phyloP scores from a whole-genome alignment of 768 basidiomycete species.

The Amyloporia xantha region DNA sequence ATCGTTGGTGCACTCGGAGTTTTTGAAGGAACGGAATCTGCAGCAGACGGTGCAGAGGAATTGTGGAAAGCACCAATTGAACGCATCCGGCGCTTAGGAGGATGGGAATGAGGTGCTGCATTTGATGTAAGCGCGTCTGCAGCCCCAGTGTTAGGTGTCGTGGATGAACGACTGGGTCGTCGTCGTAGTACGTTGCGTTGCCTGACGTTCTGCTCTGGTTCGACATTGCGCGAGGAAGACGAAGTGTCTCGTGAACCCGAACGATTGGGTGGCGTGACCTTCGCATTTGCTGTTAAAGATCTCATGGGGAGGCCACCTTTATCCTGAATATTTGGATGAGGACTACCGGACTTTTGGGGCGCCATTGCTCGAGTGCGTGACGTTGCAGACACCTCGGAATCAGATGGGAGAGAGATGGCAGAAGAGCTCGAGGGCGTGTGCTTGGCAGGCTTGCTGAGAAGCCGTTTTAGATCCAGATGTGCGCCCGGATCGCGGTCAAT shows the following conservation, averaged over 20 bases:
- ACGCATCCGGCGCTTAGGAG: background rate
- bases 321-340: background rate
- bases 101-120: background rate
- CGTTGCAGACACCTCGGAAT: slow-evolving; percentile 17
- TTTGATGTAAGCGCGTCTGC: background rate
- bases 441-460: slow-evolving; percentile 24
- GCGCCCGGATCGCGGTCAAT: slow-evolving; percentile 19
- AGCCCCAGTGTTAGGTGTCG: background rate
- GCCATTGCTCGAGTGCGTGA: background rate
- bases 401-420: slow-evolving; percentile 18
- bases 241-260: background rate
- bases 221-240: background rate
- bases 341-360: background rate
- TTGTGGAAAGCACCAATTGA: background rate
- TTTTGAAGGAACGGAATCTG: background rate
- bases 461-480: slow-evolving; percentile 24
- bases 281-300: background rate
- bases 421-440: slow-evolving; percentile 18
- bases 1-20: background rate
- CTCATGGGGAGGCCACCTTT: background rate
- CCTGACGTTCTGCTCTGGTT: background rate
- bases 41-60: background rate
- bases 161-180: background rate
- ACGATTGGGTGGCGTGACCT: background rate
- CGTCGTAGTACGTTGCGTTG: slow-evolving; percentile 3